Evolutionary conservation across 148 eudicot genomes (phyloP), one percentile per base, ranked within the genome.

Genomic region (Linanthus parryae): DNA sequence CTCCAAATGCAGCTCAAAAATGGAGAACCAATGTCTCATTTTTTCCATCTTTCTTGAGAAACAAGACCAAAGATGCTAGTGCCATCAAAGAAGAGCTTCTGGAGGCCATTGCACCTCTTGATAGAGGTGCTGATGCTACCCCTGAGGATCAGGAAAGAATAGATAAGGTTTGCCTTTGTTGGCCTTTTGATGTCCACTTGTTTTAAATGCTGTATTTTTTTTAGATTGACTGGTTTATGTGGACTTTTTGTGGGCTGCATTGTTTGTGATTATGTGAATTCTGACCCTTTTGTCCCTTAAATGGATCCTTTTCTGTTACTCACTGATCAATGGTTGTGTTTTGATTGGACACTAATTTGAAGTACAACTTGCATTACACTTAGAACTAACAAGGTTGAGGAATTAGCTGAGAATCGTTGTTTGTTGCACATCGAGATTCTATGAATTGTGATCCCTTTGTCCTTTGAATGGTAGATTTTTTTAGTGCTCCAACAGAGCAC

Each of bases 81-180:
- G n/a, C n/a, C n/a, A 59, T 54, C 44, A 54, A 54, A 40, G 47
- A 54, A 11, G 58, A 54, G 47, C 58, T 54, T 40, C 58, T 54
- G 8, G 36, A 54, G 25, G 58, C 58, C 47, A 54, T 54, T n/a
- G 35, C 21, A 28, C 48, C 58, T 11, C 58, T 54, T 25, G 58
- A 54, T 17, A 35, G 58, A 6, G 58, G 58, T 6, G 58, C 58
- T 6, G 47, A 54, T 40, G 58, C 58, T 36, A 54, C 58, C 19
- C 58, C 58, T 7, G 58, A 40, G 4, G 58, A 54, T 14, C 58
- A 54, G 46, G 36, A 54, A 28, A 54, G 58, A 27, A 54, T 54
- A 4, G 58, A 54, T 27, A 24, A 54, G 58, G 58, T 54, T 8
- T 39, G 11, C 9, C 18, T 17, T 10, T 52, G n/a, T 14, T 52